Conservation (phyloP, 345 rosid genomes). For the Aquilaria yunnanensis region DNA sequence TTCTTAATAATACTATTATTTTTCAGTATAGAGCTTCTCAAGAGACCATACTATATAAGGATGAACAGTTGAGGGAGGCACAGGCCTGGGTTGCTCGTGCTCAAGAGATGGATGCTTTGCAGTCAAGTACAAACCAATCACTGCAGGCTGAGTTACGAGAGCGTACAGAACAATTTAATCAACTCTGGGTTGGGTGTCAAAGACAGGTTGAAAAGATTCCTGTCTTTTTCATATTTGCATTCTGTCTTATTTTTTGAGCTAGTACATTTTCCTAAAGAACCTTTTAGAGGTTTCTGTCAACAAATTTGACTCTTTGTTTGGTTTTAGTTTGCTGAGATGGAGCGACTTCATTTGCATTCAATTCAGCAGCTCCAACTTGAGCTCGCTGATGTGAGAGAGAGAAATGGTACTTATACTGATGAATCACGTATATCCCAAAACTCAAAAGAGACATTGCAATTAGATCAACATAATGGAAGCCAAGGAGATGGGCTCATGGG, state of each 20-base stretch:
- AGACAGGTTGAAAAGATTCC: conserved; percentile 63
- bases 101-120: conserved; percentile 88
- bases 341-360: conserved; percentile 74
- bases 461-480: conserved; percentile 46
- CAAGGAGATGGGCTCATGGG: conserved; percentile 49
- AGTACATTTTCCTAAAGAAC: neutral
- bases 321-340: conserved; percentile 82
- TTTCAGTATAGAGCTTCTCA: conserved; percentile 88
- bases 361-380: conserved; percentile 87
- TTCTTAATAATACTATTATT: conserved; percentile 20
- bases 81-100: conserved; percentile 78
- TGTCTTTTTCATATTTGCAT: conserved; percentile 1
- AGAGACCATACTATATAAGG: conserved; percentile 74
- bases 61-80: conserved; percentile 78
- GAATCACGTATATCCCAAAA: conserved; percentile 47
- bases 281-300: neutral
- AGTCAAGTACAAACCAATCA: conserved; percentile 60
- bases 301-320: conserved; percentile 15
- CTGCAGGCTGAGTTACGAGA: conserved; percentile 80
- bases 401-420: conserved; percentile 51
- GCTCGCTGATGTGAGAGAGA: conserved; percentile 70
- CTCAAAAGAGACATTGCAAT: conserved; percentile 43
- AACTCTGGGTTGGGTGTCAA: conserved; percentile 91
- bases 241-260: conserved; percentile 3
- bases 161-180: conserved; percentile 82